Evolutionary conservation across 371 early-diverging fungal species (phyloP).

Genomic region (Mucor circinelloides): DNA sequence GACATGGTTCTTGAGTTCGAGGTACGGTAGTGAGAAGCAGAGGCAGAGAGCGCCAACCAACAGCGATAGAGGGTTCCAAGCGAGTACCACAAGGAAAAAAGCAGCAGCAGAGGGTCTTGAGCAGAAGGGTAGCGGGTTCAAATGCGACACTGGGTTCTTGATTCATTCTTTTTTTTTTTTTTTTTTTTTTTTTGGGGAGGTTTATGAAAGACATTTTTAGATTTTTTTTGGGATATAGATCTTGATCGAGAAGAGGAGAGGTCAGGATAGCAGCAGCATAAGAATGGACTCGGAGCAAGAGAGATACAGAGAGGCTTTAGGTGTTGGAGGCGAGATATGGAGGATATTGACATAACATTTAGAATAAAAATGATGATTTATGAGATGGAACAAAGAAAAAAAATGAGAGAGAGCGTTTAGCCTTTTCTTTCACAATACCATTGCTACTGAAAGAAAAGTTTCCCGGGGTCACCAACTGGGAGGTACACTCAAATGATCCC

Average conservation of each 20-base stretch:
- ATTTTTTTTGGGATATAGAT: background rate
- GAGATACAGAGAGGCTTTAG: background rate
- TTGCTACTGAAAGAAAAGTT: slow-evolving; percentile 1
- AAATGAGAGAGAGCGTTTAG: slow-evolving; percentile 4
- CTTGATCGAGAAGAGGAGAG: background rate
- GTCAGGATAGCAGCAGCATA: background rate
- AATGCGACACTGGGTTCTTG: too few relatives aligned
- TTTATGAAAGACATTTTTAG: background rate
- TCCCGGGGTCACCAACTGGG: slow-evolving; percentile 17
- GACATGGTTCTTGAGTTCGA: background rate
- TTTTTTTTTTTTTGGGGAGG: background rate
- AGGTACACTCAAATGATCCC: slow-evolving; percentile 21
- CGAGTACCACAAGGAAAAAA: background rate
- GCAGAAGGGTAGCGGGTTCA: too few relatives aligned
- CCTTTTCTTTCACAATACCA: background rate
- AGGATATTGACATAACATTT: background rate
- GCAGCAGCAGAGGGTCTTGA: too few relatives aligned
- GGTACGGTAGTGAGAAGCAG: background rate
- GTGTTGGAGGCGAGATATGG: background rate
- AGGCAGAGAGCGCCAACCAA: background rate
- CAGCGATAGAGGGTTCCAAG: background rate
- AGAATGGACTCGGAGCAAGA: background rate
- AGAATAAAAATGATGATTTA: background rate
- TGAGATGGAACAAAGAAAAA: background rate
- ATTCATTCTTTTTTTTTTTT: too few relatives aligned